phyloP scores from a whole-genome alignment of 1,139 yeast species.

The Geotrichum bryndzae region DNA sequence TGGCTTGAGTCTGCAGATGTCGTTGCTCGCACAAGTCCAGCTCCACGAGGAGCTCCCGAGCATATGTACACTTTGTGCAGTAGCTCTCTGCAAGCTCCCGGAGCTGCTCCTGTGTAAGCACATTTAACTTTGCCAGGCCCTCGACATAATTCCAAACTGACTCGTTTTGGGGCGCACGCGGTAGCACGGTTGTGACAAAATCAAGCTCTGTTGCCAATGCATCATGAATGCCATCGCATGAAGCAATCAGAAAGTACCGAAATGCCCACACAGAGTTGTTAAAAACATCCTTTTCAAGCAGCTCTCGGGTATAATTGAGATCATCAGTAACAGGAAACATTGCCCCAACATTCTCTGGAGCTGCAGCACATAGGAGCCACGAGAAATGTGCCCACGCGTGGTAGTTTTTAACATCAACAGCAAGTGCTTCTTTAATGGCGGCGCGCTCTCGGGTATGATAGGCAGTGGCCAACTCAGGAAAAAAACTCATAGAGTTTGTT shows the following conservation, averaged over 20 bases:
- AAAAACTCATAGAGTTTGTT: background rate
- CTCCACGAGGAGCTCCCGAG: conserved; percentile 58
- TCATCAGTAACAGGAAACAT: conserved; percentile 38
- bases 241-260: conserved; percentile 51
- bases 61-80: conserved; percentile 49
- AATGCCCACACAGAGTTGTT: conserved; percentile 96
- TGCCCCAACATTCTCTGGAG: background rate
- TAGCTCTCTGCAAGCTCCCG: conserved; percentile 20
- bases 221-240: conserved; percentile 19
- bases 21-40: conserved; percentile 40
- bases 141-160: conserved; percentile 81
- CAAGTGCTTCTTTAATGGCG: conserved; percentile 58
- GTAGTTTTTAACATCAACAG: conserved; percentile 79
- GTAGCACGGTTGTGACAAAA: conserved; percentile 46
- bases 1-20: conserved; percentile 35
- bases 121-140: conserved; percentile 48
- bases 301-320: conserved; percentile 44
- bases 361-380: background rate
- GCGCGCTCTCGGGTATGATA: conserved; percentile 54
- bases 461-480: conserved; percentile 12
- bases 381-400: conserved; percentile 85
- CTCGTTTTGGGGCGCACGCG: conserved; percentile 68
- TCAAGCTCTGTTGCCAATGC: conserved; percentile 39
- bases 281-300: conserved; percentile 59
- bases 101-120: conserved; percentile 34